Evolutionary conservation across 495 filamentous ascomycete genomes (phyloP).

Genomic region (Echria macrotheca): DNA sequence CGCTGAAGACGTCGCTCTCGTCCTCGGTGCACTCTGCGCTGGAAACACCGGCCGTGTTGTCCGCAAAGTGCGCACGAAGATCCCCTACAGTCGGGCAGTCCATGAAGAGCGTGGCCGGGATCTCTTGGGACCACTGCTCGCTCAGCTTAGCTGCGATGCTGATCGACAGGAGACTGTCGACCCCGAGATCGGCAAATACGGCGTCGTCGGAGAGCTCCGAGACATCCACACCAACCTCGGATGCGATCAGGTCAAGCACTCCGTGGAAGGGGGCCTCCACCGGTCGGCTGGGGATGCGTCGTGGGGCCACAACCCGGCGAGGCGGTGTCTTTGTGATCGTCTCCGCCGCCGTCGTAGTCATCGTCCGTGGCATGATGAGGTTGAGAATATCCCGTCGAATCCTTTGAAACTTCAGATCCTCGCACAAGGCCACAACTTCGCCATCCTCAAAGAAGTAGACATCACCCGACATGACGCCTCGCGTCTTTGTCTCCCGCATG

Average conservation of each 20-base stretch:
- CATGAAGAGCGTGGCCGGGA: conserved; percentile 34
- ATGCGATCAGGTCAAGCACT: conserved; percentile 8
- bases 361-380: conserved; percentile 40
- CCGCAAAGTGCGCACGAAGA: conserved; percentile 13
- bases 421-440: conserved; percentile 37
- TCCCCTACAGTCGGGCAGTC: conserved; percentile 39
- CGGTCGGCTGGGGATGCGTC: background rate
- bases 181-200: conserved; percentile 40
- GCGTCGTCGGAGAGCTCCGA: conserved; percentile 17
- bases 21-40: background rate
- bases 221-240: conserved; percentile 30
- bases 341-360: background rate
- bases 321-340: background rate
- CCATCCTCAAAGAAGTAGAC: conserved; percentile 51
- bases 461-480: conserved; percentile 38
- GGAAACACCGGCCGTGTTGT: background rate
- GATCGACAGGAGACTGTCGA: conserved; percentile 47
- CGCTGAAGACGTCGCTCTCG: background rate
- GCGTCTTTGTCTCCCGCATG: conserved; percentile 42
- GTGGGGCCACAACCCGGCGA: background rate
- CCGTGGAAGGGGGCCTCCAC: background rate
- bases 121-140: conserved; percentile 35
- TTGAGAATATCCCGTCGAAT: conserved; percentile 51
- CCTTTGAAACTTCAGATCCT: conserved; percentile 48
- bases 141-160: conserved; percentile 34